Percentiles rank a stretch among this genome's conserved stretches.
Conservation (phyloP, 2,329 filamentous ascomycete genomes). For the Microsporum audouinii region DNA sequence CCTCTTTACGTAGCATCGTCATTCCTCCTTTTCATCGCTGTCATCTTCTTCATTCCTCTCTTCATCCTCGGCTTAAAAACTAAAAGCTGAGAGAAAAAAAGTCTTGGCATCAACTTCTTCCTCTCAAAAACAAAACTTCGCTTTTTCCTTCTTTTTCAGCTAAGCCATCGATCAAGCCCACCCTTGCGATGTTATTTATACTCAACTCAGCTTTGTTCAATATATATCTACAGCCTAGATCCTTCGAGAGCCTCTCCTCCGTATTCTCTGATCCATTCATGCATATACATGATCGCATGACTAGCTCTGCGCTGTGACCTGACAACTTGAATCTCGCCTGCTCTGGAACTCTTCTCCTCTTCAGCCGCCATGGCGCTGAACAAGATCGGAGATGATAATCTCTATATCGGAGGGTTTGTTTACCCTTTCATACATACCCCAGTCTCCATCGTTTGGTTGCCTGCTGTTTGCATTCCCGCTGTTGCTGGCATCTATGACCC, state of each 20-base stretch:
- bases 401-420: slow-evolving; percentile 67
- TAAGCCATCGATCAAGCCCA: not conserved
- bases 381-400: slow-evolving; percentile 55
- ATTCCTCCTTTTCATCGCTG: not conserved
- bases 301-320: not conserved
- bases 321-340: not conserved
- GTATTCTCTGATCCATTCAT: not conserved
- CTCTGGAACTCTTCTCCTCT: not conserved
- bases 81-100: not conserved
- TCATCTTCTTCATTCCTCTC: not conserved
- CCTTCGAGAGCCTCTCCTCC: not conserved
- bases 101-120: not conserved
- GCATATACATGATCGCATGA: not conserved
- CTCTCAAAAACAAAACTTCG: not conserved
- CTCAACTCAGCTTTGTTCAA: not conserved
- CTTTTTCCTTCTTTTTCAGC: not conserved
- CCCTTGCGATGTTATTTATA: not conserved
- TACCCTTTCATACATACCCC: not conserved
- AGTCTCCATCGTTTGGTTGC: not conserved
- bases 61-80: not conserved
- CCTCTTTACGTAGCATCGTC: not conserved
- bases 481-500: not conserved
- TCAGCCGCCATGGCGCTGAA: slow-evolving; percentile 40
- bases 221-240: not conserved
- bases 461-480: not conserved